phyloP scores from a whole-genome alignment of 768 basidiomycete genomes.

The Hebeloma cylindrosporum region DNA sequence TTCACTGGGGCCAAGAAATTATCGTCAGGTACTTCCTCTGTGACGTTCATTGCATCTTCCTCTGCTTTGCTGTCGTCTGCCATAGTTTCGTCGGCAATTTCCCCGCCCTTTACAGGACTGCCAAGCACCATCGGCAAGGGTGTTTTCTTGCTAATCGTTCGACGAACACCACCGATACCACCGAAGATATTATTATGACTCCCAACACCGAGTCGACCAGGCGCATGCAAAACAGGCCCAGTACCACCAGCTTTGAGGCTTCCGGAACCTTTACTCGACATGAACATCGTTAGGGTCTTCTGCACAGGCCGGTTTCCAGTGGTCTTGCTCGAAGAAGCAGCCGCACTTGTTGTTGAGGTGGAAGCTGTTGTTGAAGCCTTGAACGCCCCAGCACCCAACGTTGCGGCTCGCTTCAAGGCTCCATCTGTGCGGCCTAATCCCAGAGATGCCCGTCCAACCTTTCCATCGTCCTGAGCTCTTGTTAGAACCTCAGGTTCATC shows the following conservation, averaged over 20 bases:
- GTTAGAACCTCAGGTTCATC: conserved; percentile 8
- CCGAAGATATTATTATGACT: conserved; percentile 28
- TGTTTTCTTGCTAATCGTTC: conserved; percentile 43
- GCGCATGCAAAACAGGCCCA: conserved; percentile 19
- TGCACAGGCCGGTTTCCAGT: conserved; percentile 23
- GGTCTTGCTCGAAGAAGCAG: conserved; percentile 13
- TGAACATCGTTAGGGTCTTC: conserved; percentile 30
- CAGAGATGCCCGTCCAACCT: conserved; percentile 18
- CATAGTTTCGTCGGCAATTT: conserved; percentile 18
- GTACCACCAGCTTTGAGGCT: conserved; percentile 11
- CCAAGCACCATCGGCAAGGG: conserved; percentile 46
- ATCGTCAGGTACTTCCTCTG: conserved; percentile 7
- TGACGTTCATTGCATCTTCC: conserved; percentile 10
- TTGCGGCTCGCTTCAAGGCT: conserved; percentile 22
- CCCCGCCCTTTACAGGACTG: conserved; percentile 48
- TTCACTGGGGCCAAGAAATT: conserved; percentile 19
- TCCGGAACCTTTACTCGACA: conserved; percentile 18
- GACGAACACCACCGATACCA: conserved; percentile 27
- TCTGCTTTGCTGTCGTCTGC: conserved; percentile 17
- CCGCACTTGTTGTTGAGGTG: conserved; percentile 11
- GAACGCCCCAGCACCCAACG: conserved; percentile 20
- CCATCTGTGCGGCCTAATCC: conserved; percentile 15
- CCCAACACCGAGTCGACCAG: conserved; percentile 5
- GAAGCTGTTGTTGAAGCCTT: conserved; percentile 6
- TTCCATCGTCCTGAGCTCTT: conserved; percentile 24